A percentile compares a stretch with the other conserved stretches of the same genome.
Conservation (phyloP, 805 yeast species). For the Priceomyces medius region DNA sequence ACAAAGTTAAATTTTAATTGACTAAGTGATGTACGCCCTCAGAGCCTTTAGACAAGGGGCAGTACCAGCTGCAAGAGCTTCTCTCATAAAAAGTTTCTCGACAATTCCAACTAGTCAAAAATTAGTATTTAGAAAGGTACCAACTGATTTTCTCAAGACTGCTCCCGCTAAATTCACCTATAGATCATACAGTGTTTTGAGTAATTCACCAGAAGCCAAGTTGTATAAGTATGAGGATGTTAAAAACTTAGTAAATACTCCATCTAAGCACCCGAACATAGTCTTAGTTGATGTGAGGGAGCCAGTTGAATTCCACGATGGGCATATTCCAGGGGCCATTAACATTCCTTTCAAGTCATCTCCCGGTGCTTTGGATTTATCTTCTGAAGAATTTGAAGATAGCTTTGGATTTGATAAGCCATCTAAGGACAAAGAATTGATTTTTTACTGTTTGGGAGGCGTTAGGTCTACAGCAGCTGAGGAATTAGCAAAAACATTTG, state of each 20-base stretch:
- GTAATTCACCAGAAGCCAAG: conserved; percentile 44
- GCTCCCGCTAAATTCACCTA: background rate
- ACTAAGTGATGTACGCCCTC: conserved; percentile 8
- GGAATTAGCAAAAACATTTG: conserved; percentile 86
- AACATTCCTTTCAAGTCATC: conserved; percentile 88
- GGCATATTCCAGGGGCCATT: conserved; percentile 79
- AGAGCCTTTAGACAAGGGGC: conserved; percentile 10
- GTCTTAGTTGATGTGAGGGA: conserved; percentile 89
- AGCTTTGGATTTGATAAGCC: conserved; percentile 86
- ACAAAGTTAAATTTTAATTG: background rate
- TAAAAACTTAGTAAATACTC: conserved; percentile 41
- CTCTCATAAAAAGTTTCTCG: conserved; percentile 1
- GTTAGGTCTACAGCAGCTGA: conserved; percentile 89
- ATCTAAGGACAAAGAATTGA: conserved; percentile 60
- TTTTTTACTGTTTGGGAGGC: conserved; percentile 92
- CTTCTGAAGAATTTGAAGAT: conserved; percentile 75
- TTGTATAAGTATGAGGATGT: conserved; percentile 54
- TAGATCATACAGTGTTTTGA: conserved; percentile 37
- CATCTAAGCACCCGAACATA: conserved; percentile 41
- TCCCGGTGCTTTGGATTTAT: conserved; percentile 86
- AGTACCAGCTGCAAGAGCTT: conserved; percentile 7
- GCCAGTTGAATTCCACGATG: conserved; percentile 72
- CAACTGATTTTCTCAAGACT: background rate
- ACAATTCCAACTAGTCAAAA: conserved; percentile 1
- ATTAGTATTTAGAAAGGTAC: background rate